These are phyloP conservation scores for Cutaneotrichosporon sp. DNA, from an alignment of 1,284 basidiomycete species.

Conservation along the genomic window DNA sequence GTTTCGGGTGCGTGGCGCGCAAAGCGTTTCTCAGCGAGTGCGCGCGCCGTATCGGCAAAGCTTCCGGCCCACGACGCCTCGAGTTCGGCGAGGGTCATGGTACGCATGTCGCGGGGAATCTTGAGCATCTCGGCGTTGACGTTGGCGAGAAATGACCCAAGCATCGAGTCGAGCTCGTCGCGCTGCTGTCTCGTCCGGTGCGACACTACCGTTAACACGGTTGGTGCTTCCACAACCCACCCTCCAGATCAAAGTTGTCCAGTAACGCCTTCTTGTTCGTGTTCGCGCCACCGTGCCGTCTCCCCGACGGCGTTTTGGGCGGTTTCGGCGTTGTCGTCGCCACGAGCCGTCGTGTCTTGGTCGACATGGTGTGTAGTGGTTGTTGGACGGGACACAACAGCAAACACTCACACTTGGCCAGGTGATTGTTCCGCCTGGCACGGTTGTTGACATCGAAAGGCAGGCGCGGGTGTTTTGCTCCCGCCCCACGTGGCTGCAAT, in stretches of 20 bases:
- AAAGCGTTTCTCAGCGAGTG: constrained; percentile 31
- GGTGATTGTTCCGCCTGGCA: no score
- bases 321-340: constrained; percentile 10
- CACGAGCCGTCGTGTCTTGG: constrained; percentile 22
- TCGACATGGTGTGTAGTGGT: constrained; percentile 7
- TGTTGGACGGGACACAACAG: not conserved
- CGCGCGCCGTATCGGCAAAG: constrained; percentile 37
- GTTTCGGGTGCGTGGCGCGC: constrained; percentile 22
- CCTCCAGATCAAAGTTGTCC: constrained; percentile 48
- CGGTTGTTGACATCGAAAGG: constrained; percentile 1
- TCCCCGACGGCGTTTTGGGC: constrained; percentile 14
- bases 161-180: constrained; percentile 26
- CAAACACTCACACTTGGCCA: no score
- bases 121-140: constrained; percentile 44
- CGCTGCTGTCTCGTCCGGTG: constrained; percentile 9
- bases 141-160: constrained; percentile 37
- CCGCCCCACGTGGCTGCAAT: not conserved
- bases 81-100: constrained; percentile 43
- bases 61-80: constrained; percentile 42
- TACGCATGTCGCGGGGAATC: constrained; percentile 41
- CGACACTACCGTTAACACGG: constrained; percentile 2
- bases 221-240: constrained; percentile 30
- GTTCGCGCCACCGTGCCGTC: constrained; percentile 22
- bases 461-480: constrained; percentile 2
- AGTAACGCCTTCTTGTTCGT: constrained; percentile 34